These are phyloP conservation scores for Shiraia bambusicola DNA, from an alignment of 2,329 filamentous ascomycete genomes.

Conservation along the genomic window DNA sequence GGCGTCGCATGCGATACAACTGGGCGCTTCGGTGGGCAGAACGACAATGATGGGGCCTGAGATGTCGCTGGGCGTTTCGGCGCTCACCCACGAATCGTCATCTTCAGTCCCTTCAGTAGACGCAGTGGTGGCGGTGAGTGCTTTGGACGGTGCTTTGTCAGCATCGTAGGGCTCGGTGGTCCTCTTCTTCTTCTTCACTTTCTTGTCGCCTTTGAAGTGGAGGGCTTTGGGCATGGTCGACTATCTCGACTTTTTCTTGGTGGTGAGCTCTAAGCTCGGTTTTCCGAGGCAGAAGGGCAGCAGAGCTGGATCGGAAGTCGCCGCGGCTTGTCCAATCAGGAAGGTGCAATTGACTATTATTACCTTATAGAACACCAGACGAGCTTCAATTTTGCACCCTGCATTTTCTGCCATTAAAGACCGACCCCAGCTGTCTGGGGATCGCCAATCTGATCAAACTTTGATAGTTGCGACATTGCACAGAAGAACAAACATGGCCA, in stretches of 20 bases:
- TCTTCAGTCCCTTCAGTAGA: conserved; percentile 52
- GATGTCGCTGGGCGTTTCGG: conserved; percentile 72
- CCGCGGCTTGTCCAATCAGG: conserved; percentile 27
- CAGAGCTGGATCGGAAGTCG: conserved; percentile 18
- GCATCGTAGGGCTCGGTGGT: conserved; percentile 54
- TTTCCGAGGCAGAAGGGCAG: conserved; percentile 5
- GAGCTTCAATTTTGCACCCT: conserved; percentile 10
- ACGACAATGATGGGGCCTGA: conserved; percentile 81
- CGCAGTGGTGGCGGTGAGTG: conserved; percentile 36
- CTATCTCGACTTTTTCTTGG: conserved; percentile 6
- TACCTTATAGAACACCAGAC: conserved; percentile 15
- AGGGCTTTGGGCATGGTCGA: conserved; percentile 79
- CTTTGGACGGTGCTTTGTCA: conserved; percentile 37
- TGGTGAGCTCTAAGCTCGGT: conserved; percentile 14
- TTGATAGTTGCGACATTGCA: not conserved
- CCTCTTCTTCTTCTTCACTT: conserved; percentile 87
- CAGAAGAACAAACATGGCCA: conserved; percentile 15
- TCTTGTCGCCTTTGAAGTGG: conserved; percentile 96
- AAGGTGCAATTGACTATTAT: conserved; percentile 28
- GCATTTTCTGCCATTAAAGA: not conserved
- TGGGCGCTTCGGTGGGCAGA: conserved; percentile 70
- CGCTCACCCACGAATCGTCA: conserved; percentile 91
- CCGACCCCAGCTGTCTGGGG: conserved; percentile 5
- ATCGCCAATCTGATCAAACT: not conserved
- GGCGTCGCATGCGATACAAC: conserved; percentile 80